A percentile compares a stretch with the other conserved stretches of the same genome.
phyloP scores from a whole-genome alignment of 805 yeast genomes.

The Hanseniaspora valbyensis region DNA sequence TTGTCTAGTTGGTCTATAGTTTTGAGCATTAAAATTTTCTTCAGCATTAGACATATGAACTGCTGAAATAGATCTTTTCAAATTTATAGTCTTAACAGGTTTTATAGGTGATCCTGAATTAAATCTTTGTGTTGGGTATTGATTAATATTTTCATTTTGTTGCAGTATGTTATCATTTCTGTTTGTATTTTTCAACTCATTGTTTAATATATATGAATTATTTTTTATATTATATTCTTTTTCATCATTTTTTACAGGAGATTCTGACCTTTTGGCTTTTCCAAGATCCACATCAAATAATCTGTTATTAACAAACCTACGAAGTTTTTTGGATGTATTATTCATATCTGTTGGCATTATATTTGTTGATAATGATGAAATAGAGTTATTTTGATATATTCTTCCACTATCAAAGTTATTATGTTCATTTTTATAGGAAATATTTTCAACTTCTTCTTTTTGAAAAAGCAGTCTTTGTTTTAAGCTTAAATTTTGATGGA shows the following conservation, averaged over 20 bases:
- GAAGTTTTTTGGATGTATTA: slow-evolving; percentile 22
- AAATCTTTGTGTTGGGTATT: not conserved
- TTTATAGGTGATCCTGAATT: not conserved
- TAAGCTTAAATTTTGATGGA: too few relatives aligned
- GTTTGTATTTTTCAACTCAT: not conserved
- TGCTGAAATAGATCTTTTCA: not conserved
- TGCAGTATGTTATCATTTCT: not conserved
- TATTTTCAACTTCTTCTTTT: not conserved
- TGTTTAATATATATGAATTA: too few relatives aligned
- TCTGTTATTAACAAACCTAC: slow-evolving; percentile 13
- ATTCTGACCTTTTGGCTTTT: slow-evolving; percentile 13
- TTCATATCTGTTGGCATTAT: slow-evolving; percentile 18
- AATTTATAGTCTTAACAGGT: not conserved
- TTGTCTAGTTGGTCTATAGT: not conserved
- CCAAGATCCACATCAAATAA: slow-evolving; percentile 11
- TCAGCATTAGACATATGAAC: not conserved
- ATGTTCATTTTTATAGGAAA: not conserved
- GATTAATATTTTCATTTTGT: not conserved
- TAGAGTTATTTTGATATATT: not conserved
- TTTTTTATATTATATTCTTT: not conserved
- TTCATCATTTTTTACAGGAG: slow-evolving; percentile 17
- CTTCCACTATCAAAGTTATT: not conserved
- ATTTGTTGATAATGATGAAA: not conserved
- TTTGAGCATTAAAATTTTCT: not conserved
- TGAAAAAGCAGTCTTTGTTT: not conserved